phyloP scores from a whole-genome alignment of 1,139 yeast genomes.

The Candida sp. region DNA sequence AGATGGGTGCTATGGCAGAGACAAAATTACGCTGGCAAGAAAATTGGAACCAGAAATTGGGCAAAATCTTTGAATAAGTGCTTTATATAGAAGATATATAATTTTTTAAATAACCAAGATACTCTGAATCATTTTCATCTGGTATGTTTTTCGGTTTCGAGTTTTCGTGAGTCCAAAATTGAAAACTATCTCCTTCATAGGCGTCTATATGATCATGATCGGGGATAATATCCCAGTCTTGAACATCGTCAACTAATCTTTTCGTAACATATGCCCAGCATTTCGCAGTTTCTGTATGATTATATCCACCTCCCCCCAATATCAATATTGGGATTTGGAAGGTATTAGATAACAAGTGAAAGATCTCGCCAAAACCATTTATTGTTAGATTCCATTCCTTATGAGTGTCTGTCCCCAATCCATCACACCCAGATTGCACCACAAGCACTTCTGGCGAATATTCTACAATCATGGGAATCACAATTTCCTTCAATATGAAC shows the following conservation, averaged over 20 bases:
- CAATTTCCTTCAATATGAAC: slow-evolving; percentile 34
- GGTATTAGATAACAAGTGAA: slow-evolving; percentile 27
- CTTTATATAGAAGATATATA: slow-evolving; percentile 9
- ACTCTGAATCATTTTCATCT: slow-evolving; percentile 34
- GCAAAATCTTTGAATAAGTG: slow-evolving; percentile 14
- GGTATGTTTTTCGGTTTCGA: slow-evolving; percentile 25
- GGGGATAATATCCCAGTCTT: slow-evolving; percentile 42
- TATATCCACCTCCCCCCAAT: slow-evolving; percentile 81
- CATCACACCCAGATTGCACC: slow-evolving; percentile 73
- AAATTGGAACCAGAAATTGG: slow-evolving; percentile 55
- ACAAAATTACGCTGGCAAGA: slow-evolving; percentile 69
- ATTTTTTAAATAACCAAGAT: slow-evolving; percentile 13
- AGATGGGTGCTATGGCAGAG: slow-evolving; percentile 68
- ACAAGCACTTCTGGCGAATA: slow-evolving; percentile 54
- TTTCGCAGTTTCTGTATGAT: slow-evolving; percentile 59
- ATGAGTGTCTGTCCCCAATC: slow-evolving; percentile 52
- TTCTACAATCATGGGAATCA: slow-evolving; percentile 37
- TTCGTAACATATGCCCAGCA: slow-evolving; percentile 62
- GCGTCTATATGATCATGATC: slow-evolving; percentile 46
- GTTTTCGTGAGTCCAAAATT: slow-evolving; percentile 45
- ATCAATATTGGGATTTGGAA: slow-evolving; percentile 37
- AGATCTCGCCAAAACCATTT: slow-evolving; percentile 39
- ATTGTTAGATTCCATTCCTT: slow-evolving; percentile 70
- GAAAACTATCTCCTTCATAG: slow-evolving; percentile 45
- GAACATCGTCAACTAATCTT: slow-evolving; percentile 15